These are phyloP conservation scores for Neoarthrinium moseri DNA, from an alignment of 2,329 filamentous ascomycete genomes.

Conservation along the genomic window DNA sequence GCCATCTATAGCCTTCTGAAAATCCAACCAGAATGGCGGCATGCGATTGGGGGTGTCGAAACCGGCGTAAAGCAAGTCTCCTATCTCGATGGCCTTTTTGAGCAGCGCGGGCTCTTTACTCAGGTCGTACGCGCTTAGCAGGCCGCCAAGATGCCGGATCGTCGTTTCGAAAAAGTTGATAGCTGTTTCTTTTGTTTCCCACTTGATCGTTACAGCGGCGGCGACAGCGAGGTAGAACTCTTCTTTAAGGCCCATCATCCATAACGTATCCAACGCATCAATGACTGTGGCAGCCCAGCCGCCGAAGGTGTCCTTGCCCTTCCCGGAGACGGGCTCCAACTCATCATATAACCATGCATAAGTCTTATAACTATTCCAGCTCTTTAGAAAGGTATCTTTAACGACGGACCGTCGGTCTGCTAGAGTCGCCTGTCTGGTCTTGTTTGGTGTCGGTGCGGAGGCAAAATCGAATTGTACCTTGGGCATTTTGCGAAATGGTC, in stretches of 20 bases:
- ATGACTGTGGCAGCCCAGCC: slow-evolving; percentile 60
- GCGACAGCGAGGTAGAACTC: slow-evolving; percentile 55
- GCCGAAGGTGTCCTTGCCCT: slow-evolving; percentile 46
- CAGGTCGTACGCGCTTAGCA: slow-evolving; percentile 44
- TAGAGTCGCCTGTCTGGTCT: slow-evolving; percentile 22
- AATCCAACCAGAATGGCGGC: slow-evolving; percentile 58
- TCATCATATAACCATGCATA: slow-evolving; percentile 54
- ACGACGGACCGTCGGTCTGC: slow-evolving; percentile 34
- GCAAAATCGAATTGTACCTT: slow-evolving; percentile 33
- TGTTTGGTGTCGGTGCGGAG: background rate
- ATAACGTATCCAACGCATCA: slow-evolving; percentile 59
- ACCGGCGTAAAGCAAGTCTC: slow-evolving; percentile 44
- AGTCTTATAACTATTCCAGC: slow-evolving; percentile 50
- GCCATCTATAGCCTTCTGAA: slow-evolving; percentile 30
- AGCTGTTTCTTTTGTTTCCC: slow-evolving; percentile 35
- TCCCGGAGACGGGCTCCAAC: slow-evolving; percentile 45
- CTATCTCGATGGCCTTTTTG: slow-evolving; percentile 42
- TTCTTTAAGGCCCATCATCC: slow-evolving; percentile 57
- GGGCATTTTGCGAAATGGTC: background rate
- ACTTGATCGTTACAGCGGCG: slow-evolving; percentile 49
- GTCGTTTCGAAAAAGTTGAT: slow-evolving; percentile 46
- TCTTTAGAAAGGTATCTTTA: slow-evolving; percentile 39
- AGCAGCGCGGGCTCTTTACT: slow-evolving; percentile 38
- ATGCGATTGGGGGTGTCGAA: slow-evolving; percentile 49
- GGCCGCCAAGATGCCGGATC: slow-evolving; percentile 44